phyloP scores from a whole-genome alignment of 2,329 filamentous ascomycete species.

The Capronia coronata region DNA sequence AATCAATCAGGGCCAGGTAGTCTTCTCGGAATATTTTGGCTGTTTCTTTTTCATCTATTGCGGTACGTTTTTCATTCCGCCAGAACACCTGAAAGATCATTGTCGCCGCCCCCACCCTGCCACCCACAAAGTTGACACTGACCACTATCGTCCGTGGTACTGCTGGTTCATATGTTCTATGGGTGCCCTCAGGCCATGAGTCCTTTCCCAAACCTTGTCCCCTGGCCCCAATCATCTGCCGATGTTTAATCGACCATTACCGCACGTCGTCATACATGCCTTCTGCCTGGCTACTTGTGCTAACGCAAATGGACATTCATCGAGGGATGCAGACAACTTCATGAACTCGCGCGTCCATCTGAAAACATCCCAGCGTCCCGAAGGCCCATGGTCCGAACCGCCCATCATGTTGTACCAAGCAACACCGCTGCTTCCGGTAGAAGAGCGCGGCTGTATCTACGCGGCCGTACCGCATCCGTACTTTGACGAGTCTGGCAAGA shows the following conservation, averaged over 20 bases:
- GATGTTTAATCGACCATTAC: too few relatives aligned
- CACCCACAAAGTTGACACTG: too few relatives aligned
- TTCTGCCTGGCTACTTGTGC: too few relatives aligned
- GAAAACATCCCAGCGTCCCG: slow-evolving; percentile 20
- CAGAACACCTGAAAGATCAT: too few relatives aligned
- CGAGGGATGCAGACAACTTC: slow-evolving; percentile 12
- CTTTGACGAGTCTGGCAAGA: slow-evolving; percentile 26
- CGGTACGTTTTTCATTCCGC: slow-evolving; percentile 24
- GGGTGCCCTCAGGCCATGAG: too few relatives aligned
- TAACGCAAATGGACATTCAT: too few relatives aligned
- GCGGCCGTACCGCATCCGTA: slow-evolving; percentile 29
- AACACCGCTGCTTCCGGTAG: slow-evolving; percentile 12
- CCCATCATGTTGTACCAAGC: slow-evolving; percentile 26
- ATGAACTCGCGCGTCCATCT: slow-evolving; percentile 25
- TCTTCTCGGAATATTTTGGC: slow-evolving; percentile 25
- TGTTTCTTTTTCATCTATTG: slow-evolving; percentile 29
- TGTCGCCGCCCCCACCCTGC: too few relatives aligned
- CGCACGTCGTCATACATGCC: too few relatives aligned
- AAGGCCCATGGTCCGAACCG: slow-evolving; percentile 29
- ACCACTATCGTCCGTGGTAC: too few relatives aligned
- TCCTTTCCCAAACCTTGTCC: too few relatives aligned
- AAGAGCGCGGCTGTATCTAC: slow-evolving; percentile 23
- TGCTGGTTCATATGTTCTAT: too few relatives aligned
- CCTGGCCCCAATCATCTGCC: too few relatives aligned
- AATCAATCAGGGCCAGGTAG: slow-evolving; percentile 29